Base-by-base conservation (phyloP, 2,329 filamentous ascomycete species). In the Diaporthe vaccinii region DNA sequence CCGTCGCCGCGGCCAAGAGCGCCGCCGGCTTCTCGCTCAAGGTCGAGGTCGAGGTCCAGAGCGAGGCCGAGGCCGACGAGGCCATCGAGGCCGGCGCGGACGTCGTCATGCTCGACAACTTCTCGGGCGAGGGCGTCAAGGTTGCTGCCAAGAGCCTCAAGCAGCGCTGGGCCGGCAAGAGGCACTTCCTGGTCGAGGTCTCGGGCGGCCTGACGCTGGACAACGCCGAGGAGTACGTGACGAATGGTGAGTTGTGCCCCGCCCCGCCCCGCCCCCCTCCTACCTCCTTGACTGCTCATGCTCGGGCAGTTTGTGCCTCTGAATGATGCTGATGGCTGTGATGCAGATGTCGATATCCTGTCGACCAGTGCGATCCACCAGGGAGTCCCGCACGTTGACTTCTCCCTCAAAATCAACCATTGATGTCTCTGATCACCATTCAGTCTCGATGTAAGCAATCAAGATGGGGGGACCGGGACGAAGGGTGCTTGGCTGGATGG, bases 71-170 rank as follows among this genome's bases (percentile, higher is more conserved):
- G 85, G 97, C 97, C 0, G 93, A 98, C 83, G 95, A 97, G 85
- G 97, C 97, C 0, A 96, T 98, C 80, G 91, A 87, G 4, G 96
- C 96, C 0, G 97, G 97, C 0, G 97, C 97, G 0, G 96, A 99
- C 83, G 93, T 99, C 28, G 92, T 99, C 77, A 99, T 99, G 97
- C 86, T 99, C 76, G 97, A 99, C 83, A 99, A 99, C 84, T 99
- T 98, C 82, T 92, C 91, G 0, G 92, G 93, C 0, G 93, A 94
- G 1, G 95, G 92, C 0, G 93, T 98, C 77, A 93, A 92, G 82
- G 84, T 89, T 12, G 95, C 95, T 0, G 94, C 96, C 20, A 89
- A 85, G 82, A 92, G 89, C 79, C 83, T 99, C 78, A 97, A 96
- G 86, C 88, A 93, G 81, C 91, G 92, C 79, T 98, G 95, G 95